These are phyloP conservation scores for Trichoderma citrinoviride DNA, from an alignment of 2,329 filamentous ascomycete genomes.

Conservation along the genomic window DNA sequence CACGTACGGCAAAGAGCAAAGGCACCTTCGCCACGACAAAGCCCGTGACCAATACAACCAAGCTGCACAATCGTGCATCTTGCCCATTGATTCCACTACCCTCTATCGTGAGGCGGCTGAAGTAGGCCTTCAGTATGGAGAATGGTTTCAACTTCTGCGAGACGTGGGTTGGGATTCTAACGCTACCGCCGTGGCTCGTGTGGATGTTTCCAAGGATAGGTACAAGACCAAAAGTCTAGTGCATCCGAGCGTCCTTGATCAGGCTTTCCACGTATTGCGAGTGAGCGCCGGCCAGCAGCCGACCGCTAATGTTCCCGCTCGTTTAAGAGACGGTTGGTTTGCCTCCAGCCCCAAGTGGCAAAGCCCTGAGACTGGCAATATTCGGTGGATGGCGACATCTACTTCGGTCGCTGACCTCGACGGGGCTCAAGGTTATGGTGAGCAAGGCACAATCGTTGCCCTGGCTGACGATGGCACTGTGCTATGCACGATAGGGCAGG, in stretches of 20 bases:
- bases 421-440: not conserved
- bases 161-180: not conserved
- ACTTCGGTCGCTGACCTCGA: constrained; percentile 29
- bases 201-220: constrained; percentile 2
- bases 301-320: constrained; percentile 2
- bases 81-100: not conserved
- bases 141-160: constrained; percentile 12
- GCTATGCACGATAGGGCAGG: constrained; percentile 31
- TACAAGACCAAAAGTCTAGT: constrained; percentile 29
- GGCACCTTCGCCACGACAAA: not conserved
- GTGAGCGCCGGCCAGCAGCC: not conserved
- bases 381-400: constrained; percentile 1
- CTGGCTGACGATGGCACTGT: constrained; percentile 2
- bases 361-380: not conserved
- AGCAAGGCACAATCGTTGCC: not conserved
- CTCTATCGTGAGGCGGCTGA: constrained; percentile 3
- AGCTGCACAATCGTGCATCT: not conserved
- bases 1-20: not conserved
- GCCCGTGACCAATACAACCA: not conserved
- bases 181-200: not conserved
- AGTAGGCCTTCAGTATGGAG: constrained; percentile 9
- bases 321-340: constrained; percentile 2
- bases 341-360: not conserved
- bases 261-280: constrained; percentile 33
- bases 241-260: constrained; percentile 40